Base-by-base conservation (phyloP, 2,329 filamentous ascomycete species). In the Colletotrichum viniferum region DNA sequence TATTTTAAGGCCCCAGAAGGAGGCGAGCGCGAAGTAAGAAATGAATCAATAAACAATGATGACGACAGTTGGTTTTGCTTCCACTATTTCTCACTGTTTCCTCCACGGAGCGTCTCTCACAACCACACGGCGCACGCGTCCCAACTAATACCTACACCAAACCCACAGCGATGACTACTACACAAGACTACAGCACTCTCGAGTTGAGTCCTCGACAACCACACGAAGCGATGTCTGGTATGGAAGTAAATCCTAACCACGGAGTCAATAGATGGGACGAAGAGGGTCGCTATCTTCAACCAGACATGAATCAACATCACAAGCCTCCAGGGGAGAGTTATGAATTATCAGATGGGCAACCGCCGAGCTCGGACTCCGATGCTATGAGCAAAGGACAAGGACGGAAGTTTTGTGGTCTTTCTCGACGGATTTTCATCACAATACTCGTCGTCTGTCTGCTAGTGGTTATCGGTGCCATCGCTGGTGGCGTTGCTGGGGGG, bases 361-460 rank as follows among this genome's bases (percentile, higher is more conserved):
- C n/a, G 12, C 10, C 43, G n/a, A 9, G 18, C 13, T 18, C 43
- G 16, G 43, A 52, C n/a, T 13, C 43, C 1, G 43, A 52, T 18
- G 16, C 18, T 18, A 12, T 8, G 5, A 52, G 16, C 0, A 13
- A 13, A n/a, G 43, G 43, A 4, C 12, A 0, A 9, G n/a, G n/a
- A 12, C 43, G 43, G 7, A 52, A 21, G n/a, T 21, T 52, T 18
- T 52, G 9, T 18, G n/a, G 43, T 21, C 3, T 52, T 4, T 52
- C 10, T 2, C 18, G 16, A 21, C 43, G 43, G n/a, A 52, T 3
- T 5, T 52, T 21, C 1, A 21, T 43, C 8, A n/a, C 1, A 2
- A 8, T n/a, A 43, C 38, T 43, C 38, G 38, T 43, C 38, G 38
- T 43, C 38, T 43, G 38, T 43, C 0, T 43, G 38, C 38, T 43